A percentile compares a stretch with the other conserved stretches of the same genome.
These are phyloP conservation scores for Nannizzia gypsea DNA, from an alignment of 2,329 filamentous ascomycete species.

Conservation along the genomic window DNA sequence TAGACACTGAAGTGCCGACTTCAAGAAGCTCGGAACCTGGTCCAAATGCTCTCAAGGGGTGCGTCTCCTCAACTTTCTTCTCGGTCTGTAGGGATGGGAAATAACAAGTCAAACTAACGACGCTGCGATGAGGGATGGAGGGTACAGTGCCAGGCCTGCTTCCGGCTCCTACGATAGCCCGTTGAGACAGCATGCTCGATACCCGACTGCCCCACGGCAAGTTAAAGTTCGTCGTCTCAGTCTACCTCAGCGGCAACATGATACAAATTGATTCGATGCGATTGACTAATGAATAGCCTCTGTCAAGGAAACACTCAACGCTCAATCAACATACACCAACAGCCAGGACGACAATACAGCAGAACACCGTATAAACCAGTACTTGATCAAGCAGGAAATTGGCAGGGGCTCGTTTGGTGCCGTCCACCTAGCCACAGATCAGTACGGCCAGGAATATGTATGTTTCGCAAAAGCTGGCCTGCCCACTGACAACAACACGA, in stretches of 20 bases:
- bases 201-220: conserved; percentile 47
- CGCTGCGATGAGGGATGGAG: background rate
- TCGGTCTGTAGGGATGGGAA: background rate
- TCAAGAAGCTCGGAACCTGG: background rate
- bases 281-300: conserved; percentile 3
- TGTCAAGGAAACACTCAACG: conserved; percentile 70
- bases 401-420: conserved; percentile 92
- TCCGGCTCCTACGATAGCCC: conserved; percentile 12
- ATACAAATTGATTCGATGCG: background rate
- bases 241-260: background rate
- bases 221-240: conserved; percentile 44
- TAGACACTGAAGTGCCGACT: background rate
- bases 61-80: background rate
- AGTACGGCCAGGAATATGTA: conserved; percentile 88
- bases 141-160: conserved; percentile 8
- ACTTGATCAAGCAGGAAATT: conserved; percentile 86
- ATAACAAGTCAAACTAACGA: background rate
- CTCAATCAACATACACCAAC: conserved; percentile 72
- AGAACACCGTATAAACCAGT: conserved; percentile 87
- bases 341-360: conserved; percentile 70
- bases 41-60: background rate
- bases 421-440: conserved; percentile 80
- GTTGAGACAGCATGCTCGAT: conserved; percentile 40
- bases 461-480: conserved; percentile 24
- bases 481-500: background rate